A percentile compares a stretch with the other conserved stretches of the same genome.
Evolutionary conservation across 805 yeast genomes (phyloP).

Genomic region (Candida tibetensis): DNA sequence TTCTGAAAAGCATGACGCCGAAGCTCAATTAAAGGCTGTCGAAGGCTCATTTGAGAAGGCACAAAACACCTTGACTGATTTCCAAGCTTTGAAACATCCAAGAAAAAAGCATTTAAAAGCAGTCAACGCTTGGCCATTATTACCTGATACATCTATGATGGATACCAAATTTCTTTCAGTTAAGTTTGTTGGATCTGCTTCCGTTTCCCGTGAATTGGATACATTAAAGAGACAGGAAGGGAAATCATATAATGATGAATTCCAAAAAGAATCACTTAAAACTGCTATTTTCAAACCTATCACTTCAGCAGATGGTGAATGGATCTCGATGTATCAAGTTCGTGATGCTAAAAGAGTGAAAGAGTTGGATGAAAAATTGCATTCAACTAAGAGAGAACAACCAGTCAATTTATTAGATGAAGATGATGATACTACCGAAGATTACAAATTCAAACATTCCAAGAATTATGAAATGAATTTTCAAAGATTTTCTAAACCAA

Average conservation of each 20-base stretch:
- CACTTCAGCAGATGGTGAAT: slow-evolving; percentile 67
- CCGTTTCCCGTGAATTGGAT: slow-evolving; percentile 38
- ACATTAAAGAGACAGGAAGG: slow-evolving; percentile 28
- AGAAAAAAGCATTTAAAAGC: slow-evolving; percentile 69
- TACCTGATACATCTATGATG: slow-evolving; percentile 90
- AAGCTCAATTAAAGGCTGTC: slow-evolving; percentile 61
- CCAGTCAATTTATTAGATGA: slow-evolving; percentile 42
- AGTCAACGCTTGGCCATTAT: slow-evolving; percentile 70
- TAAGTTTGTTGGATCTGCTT: slow-evolving; percentile 60
- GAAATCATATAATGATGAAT: slow-evolving; percentile 23
- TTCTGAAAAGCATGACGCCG: slow-evolving; percentile 48
- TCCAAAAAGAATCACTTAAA: slow-evolving; percentile 39
- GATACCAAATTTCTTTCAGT: slow-evolving; percentile 71
- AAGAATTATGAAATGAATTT: slow-evolving; percentile 79
- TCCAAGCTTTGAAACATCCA: slow-evolving; percentile 65
- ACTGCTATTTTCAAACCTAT: slow-evolving; percentile 73
- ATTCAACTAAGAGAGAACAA: slow-evolving; percentile 43
- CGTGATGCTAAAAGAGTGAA: slow-evolving; percentile 23
- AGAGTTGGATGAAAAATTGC: slow-evolving; percentile 25
- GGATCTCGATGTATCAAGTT: slow-evolving; percentile 59
- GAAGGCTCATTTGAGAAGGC: slow-evolving; percentile 76
- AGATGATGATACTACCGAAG: slow-evolving; percentile 37
- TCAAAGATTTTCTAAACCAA: slow-evolving; percentile 42
- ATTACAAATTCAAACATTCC: slow-evolving; percentile 57
- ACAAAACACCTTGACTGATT: slow-evolving; percentile 41